These are phyloP conservation scores for Neoascochyta sp. DNA, from an alignment of 2,329 filamentous ascomycete genomes.

Conservation along the genomic window DNA sequence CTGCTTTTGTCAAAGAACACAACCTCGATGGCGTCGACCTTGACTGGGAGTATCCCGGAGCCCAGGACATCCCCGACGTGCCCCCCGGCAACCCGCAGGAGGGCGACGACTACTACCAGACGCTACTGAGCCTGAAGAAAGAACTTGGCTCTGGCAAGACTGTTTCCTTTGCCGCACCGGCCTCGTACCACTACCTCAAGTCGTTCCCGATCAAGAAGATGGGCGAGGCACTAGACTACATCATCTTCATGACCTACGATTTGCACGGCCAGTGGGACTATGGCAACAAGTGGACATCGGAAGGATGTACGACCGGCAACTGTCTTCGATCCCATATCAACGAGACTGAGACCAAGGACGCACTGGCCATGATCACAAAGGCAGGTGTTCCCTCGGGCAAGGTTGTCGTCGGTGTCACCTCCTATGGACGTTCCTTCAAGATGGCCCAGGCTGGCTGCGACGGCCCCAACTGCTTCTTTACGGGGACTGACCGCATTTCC, in stretches of 20 bases:
- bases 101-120: constrained; percentile 39
- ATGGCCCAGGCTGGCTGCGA: constrained; percentile 35
- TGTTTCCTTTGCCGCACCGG: constrained; percentile 25
- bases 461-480: constrained; percentile 34
- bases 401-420: constrained; percentile 32
- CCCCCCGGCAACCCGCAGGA: constrained; percentile 27
- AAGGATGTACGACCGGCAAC: constrained; percentile 29
- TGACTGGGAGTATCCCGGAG: constrained; percentile 47
- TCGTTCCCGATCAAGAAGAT: constrained; percentile 22
- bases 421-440: constrained; percentile 37
- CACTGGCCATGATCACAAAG: constrained; percentile 42
- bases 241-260: constrained; percentile 36
- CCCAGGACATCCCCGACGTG: constrained; percentile 35
- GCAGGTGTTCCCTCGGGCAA: constrained; percentile 25
- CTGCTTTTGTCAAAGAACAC: constrained; percentile 18
- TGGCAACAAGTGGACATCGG: constrained; percentile 25
- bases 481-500: constrained; percentile 23
- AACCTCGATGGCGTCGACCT: constrained; percentile 41
- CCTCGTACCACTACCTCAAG: constrained; percentile 32
- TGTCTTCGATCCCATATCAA: constrained; percentile 39
- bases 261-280: constrained; percentile 44
- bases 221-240: constrained; percentile 20
- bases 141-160: constrained; percentile 6
- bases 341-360: constrained; percentile 33
- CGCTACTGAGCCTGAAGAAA: constrained; percentile 19